Conservation (phyloP, 2,329 filamentous ascomycete species). For the Huntiella savannae region DNA sequence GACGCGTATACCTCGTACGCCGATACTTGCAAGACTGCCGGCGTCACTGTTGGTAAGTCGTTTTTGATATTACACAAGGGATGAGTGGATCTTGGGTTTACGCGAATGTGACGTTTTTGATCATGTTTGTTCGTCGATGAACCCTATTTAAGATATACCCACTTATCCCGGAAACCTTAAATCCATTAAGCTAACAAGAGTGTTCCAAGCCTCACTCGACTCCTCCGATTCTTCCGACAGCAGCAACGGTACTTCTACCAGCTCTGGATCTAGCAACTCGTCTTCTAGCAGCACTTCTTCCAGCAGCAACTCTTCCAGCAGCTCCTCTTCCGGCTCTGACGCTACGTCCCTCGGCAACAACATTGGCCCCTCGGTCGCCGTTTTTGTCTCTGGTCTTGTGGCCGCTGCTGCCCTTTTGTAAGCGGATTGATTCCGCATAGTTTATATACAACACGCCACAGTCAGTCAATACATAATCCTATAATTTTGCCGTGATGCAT, state of each 20-base stretch:
- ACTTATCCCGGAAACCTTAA: not conserved
- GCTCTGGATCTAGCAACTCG: not conserved
- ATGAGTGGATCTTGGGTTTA: too few relatives aligned
- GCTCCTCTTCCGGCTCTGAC: not conserved
- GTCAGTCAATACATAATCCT: too few relatives aligned
- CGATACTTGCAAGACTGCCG: conserved; percentile 7
- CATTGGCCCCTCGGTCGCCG: not conserved
- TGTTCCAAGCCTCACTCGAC: not conserved
- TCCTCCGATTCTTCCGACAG: not conserved
- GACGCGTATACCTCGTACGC: conserved; percentile 11
- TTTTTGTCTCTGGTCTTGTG: conserved; percentile 1
- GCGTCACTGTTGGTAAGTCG: conserved; percentile 8
- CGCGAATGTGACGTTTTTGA: too few relatives aligned
- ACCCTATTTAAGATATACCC: too few relatives aligned
- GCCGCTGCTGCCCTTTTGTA: not conserved
- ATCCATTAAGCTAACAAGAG: not conserved
- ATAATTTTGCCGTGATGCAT: not conserved
- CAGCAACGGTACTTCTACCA: not conserved
- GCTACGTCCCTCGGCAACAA: not conserved
- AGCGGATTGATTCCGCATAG: not conserved
- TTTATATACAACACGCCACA: too few relatives aligned
- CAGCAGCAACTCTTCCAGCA: not conserved
- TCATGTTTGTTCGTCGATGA: too few relatives aligned
- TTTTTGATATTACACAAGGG: not conserved
- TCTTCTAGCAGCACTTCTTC: not conserved